A percentile compares a stretch with the other conserved stretches of the same genome.
Evolutionary conservation across 2,329 filamentous ascomycete genomes (phyloP).

Genomic region (Penicillium sp.): DNA sequence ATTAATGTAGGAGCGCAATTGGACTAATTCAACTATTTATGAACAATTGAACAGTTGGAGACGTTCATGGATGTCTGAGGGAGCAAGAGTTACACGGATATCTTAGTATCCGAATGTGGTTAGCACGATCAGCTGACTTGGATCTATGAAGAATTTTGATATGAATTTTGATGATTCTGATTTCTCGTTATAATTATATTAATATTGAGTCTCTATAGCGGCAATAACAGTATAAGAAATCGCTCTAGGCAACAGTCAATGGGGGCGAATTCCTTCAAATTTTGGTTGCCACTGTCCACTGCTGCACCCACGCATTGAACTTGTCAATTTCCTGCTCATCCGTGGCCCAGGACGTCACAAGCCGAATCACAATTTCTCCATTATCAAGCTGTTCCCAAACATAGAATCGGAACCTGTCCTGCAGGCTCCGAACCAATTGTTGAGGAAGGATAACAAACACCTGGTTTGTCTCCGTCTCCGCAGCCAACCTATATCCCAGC

Average conservation of each 20-base stretch:
- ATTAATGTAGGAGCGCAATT: constrained; percentile 4
- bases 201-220: not conserved
- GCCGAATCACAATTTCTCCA: constrained; percentile 36
- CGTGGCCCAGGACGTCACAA: constrained; percentile 48
- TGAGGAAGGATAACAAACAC: constrained; percentile 43
- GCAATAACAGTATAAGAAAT: not conserved
- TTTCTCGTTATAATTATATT: constrained; percentile 2
- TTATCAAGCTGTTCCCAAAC: constrained; percentile 41
- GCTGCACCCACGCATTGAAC: constrained; percentile 25
- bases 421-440: constrained; percentile 32
- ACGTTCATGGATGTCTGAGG: not conserved
- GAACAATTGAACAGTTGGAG: not conserved
- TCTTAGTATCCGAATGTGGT: not conserved
- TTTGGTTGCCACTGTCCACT: constrained; percentile 20
- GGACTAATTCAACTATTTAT: not conserved
- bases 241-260: not conserved
- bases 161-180: not conserved
- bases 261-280: not conserved
- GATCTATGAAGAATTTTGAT: not conserved
- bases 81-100: not conserved
- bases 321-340: constrained; percentile 37
- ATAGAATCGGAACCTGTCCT: constrained; percentile 42
- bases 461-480: constrained; percentile 46
- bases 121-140: constrained; percentile 6
- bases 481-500: constrained; percentile 38